Base-by-base conservation (phyloP, 2,329 filamentous ascomycete genomes). In the Epichloe typhina region DNA sequence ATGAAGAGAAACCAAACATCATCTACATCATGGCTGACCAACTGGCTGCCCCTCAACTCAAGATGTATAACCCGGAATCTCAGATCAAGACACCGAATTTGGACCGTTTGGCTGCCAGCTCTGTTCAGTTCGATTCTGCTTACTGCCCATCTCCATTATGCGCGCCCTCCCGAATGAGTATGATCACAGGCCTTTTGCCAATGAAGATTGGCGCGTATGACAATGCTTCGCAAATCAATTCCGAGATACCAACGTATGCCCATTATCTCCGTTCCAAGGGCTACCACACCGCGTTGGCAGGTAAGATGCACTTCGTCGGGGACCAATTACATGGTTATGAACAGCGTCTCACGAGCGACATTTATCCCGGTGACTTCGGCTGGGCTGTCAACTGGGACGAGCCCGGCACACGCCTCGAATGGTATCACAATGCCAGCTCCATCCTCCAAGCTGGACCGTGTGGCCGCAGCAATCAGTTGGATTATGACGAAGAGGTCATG, bases 291-390 rank as follows among this genome's bases (percentile, higher is more conserved):
- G 86, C 85, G 5, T 74, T 96, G 58, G 88, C 90, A 5, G 90
- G 90, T 55, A 96, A 96, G 76, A 96, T 96, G 90, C 90, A 96
- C 69, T 96, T 96, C 65, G 86, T 94, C 50, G 90, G 90, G 36
- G 90, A 96, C 64, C 90, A 96, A 70, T 75, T 96, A 53, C 90
- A 96, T 65, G 90, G 90, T 33, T 96, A 95, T 62, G 90, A 96
- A 72, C 85, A 88, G 61, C 82, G 90, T 52, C 75, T 96, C 61
- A 96, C 90, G n/a, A 87, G 84, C 58, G 90, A 96, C 66, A 95
- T 96, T 63, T 96, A 96, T 67, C 90, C 90, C 1, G 90, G 85
- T 52, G 90, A 96, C 63, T 89, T 93, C 63, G 90, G 90, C 56
- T 96, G 90, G 90, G 84, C 84, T 12, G 90, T 95, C 56, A 90